Base-by-base conservation (phyloP, 768 basidiomycete species). In the Crepidotus variabilis region DNA sequence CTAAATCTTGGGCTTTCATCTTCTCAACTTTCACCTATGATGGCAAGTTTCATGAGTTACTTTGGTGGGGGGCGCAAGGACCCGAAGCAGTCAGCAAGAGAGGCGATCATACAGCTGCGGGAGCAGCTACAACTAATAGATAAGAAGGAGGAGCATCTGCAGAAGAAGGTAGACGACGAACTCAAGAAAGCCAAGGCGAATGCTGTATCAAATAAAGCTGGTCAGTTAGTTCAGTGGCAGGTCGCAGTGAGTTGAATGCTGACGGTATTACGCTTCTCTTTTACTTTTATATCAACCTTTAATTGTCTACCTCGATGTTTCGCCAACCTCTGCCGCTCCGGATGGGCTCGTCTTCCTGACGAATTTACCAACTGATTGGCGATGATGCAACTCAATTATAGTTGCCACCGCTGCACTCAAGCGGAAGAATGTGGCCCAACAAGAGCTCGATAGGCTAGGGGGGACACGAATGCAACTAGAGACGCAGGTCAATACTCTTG, bases 121-220 rank as follows among this genome's bases (percentile, higher is more conserved):
- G 89, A 96, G 74, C 94, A 98, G 71, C 82, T 98, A 60, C 85
- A 92, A 74, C 90, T 96, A 87, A 86, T 98, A 63, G 94, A 98
- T 84, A 99, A 98, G 92, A 98, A 96, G 80, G 97, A 98, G 77
- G 96, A 98, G 71, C 81, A 92, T 72, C 76, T 98, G 59, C 88
- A 90, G 80, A 94, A 91, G 84, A 94, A 95, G 85, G 91, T 97
- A 61, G 94, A 96, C 52, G 94, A 97, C 61, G 96, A 98, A 66
- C 62, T 85, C 65, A 87, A 86, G 81, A 96, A 92, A 76, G 97
- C 97, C 14, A 88, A 82, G 70, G 84, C 87, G 32, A 97, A 98
- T 71, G 95, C 93, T 47, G 92, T 96, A 50, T 84, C 88, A 51
- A 98, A 98, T 72, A 96, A 96, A 78, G 72, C 85, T 66, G 86